Evolutionary conservation across 495 filamentous ascomycete species (phyloP), one percentile per base, ranked within the genome.

Genomic region (Hypoxylon intermedium): DNA sequence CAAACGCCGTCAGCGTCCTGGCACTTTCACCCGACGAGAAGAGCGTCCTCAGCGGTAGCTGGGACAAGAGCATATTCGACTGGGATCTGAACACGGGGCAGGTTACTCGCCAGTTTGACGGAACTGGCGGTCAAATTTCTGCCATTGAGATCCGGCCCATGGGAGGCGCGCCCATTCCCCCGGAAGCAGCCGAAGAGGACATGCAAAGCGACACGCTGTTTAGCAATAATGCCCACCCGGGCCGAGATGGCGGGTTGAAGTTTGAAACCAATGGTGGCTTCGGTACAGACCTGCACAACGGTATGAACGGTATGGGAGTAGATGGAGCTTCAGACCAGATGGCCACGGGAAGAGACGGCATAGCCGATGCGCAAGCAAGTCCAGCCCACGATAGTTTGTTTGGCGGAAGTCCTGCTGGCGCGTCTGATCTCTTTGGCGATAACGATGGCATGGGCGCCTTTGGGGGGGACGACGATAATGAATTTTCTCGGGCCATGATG

Each of bases 51-150:
- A 97, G 92, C 11, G 94, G 94, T 1, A 93, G 92, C 74, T 99
- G 94, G 94, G 94, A 99, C 70, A 97, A 96, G 74, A 85, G 82
- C 13, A 85, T 98, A 6, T 84, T 90, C 44, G 92, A 99, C 67
- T 99, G 94, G 94, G 94, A 99, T 68, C 71, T 99, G 26, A 91
- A 98, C 62, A 94, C 87, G 2, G 95, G 95, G 3, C 82, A 89
- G 63, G 78, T 89, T 12, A 83, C 85, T 44, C 85, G 91, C 21
- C 79, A 79, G 11, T 99, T 92, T 65, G 83, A 85, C 34, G 85
- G 88, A 18, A 89, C 82, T 61, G 90, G 88, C 3, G 79, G 88
- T 1, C 94, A 99, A 66, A 91, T 99, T 48, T 93, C 89, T 9
- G 83, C 91, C 9, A 84, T 99, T 45, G 92, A 97, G 70, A 83